These are phyloP conservation scores for Saturnispora serradocipensis DNA, from an alignment of 805 yeast genomes.

Conservation along the genomic window DNA sequence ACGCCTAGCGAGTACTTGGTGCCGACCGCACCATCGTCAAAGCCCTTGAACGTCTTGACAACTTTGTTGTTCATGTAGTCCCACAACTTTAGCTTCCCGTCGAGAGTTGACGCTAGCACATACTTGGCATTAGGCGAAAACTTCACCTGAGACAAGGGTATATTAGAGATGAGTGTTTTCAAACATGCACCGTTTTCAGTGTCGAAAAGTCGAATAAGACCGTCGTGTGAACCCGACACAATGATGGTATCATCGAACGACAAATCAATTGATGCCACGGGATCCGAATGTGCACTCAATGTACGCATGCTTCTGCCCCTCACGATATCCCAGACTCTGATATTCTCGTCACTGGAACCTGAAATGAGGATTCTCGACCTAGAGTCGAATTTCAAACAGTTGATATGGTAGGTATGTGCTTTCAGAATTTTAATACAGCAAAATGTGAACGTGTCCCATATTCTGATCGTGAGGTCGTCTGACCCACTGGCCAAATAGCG, in stretches of 20 bases:
- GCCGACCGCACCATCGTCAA: constrained; percentile 23
- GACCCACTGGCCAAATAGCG: constrained; percentile 72
- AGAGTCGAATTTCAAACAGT: constrained; percentile 55
- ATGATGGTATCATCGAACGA: constrained; percentile 75
- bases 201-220: constrained; percentile 81
- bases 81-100: constrained; percentile 76
- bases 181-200: constrained; percentile 84
- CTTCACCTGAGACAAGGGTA: constrained; percentile 66
- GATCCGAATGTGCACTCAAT: constrained; percentile 87
- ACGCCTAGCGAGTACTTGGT: constrained; percentile 45
- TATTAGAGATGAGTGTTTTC: constrained; percentile 74
- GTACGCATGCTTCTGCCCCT: constrained; percentile 66
- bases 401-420: constrained; percentile 83
- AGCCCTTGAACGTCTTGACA: constrained; percentile 48
- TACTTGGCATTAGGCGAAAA: constrained; percentile 77
- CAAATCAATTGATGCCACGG: constrained; percentile 68
- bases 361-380: constrained; percentile 74
- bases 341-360: constrained; percentile 86
- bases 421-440: constrained; percentile 42
- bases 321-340: constrained; percentile 79
- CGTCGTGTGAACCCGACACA: constrained; percentile 84
- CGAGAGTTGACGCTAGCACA: constrained; percentile 68
- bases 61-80: constrained; percentile 76
- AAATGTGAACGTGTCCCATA: constrained; percentile 55
- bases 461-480: constrained; percentile 71